phyloP scores from a whole-genome alignment of 2,329 filamentous ascomycete species.

The Colletotrichum aenigma region DNA sequence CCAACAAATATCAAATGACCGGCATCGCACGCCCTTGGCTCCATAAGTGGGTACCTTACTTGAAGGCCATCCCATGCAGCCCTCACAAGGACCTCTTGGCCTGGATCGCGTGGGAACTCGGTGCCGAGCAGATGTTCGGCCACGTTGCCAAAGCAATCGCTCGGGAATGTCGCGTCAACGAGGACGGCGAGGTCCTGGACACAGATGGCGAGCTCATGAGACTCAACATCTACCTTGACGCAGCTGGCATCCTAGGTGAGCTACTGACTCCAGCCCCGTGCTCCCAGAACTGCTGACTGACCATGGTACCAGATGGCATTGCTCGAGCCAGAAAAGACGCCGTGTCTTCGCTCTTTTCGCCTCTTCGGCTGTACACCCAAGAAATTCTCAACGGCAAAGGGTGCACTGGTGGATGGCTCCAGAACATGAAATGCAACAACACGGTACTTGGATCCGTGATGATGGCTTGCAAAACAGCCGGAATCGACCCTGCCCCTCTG shows the following conservation, averaged over 20 bases:
- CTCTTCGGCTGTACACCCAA: background rate
- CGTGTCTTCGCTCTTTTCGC: background rate
- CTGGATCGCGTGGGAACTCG: background rate
- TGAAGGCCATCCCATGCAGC: background rate
- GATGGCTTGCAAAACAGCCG: background rate
- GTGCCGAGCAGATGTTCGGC: background rate
- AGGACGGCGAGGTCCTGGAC: background rate
- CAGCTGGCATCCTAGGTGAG: background rate
- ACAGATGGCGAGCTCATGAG: background rate
- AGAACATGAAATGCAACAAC: background rate
- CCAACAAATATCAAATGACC: background rate
- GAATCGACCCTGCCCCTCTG: background rate
- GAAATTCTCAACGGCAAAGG: background rate
- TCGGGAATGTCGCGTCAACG: background rate
- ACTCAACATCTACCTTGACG: background rate
- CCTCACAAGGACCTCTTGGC: background rate
- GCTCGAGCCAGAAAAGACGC: background rate
- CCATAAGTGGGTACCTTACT: background rate
- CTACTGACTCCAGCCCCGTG: background rate
- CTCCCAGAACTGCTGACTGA: background rate
- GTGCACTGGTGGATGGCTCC: fast-evolving
- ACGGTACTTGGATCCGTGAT: background rate
- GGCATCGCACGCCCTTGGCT: background rate
- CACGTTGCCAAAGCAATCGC: background rate
- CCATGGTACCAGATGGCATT: background rate